Evolutionary conservation across 495 filamentous ascomycete genomes (phyloP).

Genomic region (Trichoderma reesei): DNA sequence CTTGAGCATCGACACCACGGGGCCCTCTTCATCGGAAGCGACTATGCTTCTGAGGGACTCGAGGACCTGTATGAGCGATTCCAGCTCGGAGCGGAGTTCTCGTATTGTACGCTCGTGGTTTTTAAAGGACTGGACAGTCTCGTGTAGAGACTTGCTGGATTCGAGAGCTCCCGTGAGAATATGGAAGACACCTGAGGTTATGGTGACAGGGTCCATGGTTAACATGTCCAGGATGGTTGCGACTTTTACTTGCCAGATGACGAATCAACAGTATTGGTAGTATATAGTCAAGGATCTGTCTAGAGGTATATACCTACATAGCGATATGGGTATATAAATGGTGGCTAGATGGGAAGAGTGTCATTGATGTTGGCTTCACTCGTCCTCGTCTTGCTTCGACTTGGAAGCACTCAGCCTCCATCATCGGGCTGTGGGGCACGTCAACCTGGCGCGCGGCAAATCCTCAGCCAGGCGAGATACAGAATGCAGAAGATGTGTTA

Average conservation of each 20-base stretch:
- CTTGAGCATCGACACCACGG: constrained; percentile 11
- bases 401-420: neutral
- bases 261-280: no score
- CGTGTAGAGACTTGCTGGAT: neutral
- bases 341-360: neutral
- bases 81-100: neutral
- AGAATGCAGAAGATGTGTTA: neutral
- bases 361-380: no score
- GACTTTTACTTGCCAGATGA: neutral
- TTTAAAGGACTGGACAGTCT: constrained; percentile 7
- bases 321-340: neutral
- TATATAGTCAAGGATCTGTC: no score
- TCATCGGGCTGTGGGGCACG: neutral
- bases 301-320: no score
- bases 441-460: neutral
- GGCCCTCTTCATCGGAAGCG: neutral
- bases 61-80: neutral
- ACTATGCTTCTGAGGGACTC: neutral
- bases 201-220: neutral
- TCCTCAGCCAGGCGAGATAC: neutral
- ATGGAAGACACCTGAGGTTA: neutral
- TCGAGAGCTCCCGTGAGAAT: neutral
- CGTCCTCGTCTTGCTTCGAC: neutral
- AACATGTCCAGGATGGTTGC: neutral
- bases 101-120: constrained; percentile 4